Evolutionary conservation across 306 rosid genomes (phyloP).

Genomic region (Trichosanthes cucumerina): DNA sequence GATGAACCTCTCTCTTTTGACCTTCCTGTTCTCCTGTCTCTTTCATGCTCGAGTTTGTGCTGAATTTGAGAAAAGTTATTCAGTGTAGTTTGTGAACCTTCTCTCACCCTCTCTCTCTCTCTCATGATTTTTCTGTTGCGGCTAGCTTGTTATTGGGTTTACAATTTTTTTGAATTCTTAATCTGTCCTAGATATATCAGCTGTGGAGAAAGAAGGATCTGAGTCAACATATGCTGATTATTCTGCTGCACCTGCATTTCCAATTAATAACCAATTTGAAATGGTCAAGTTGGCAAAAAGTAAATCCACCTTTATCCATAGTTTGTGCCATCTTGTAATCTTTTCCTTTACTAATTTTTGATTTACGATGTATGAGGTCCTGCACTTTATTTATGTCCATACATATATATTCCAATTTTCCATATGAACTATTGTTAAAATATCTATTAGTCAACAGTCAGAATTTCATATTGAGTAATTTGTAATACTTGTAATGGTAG

Average conservation of each 20-base stretch:
- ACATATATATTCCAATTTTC: background rate
- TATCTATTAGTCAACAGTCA: background rate
- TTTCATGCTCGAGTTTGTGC: background rate
- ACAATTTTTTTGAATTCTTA: slow-evolving; percentile 29
- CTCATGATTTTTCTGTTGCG: background rate
- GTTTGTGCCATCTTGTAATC: background rate
- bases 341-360: background rate
- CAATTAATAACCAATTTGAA: slow-evolving; percentile 16
- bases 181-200: slow-evolving; percentile 38
- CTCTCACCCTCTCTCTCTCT: background rate
- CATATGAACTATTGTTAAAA: background rate
- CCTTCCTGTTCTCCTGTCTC: background rate
- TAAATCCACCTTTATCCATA: slow-evolving; percentile 17
- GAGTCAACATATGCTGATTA: slow-evolving; percentile 30
- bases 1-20: background rate
- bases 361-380: background rate
- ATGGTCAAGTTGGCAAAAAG: slow-evolving; percentile 39
- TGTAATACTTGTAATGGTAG: background rate
- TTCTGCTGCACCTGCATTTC: slow-evolving; percentile 25
- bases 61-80: background rate
- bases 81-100: background rate
- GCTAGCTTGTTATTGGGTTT: slow-evolving; percentile 11
- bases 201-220: slow-evolving; percentile 41
- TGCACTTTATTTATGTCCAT: background rate
- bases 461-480: background rate